Percentiles rank a stretch among this genome's conserved stretches.
These are phyloP conservation scores for Laetiporus sulphureus DNA, from an alignment of 1,284 basidiomycete genomes.

Conservation along the genomic window DNA sequence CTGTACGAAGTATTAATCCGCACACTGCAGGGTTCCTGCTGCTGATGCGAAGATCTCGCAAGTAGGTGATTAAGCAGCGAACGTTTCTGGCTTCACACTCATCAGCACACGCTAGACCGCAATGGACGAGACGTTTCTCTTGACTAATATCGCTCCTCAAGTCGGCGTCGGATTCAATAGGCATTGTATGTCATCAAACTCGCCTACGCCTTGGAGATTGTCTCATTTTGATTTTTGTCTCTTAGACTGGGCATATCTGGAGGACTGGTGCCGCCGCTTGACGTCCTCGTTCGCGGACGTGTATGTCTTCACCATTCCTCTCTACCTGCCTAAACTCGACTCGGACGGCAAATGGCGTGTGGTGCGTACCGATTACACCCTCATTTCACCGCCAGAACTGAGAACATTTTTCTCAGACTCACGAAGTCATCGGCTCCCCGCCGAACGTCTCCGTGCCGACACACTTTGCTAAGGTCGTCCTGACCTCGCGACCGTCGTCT, in stretches of 20 bases:
- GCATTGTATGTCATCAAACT: constrained; percentile 75
- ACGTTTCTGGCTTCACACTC: not conserved
- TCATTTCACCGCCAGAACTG: not conserved
- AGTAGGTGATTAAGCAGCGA: constrained; percentile 27
- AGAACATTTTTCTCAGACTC: constrained; percentile 45
- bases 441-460: constrained; percentile 92
- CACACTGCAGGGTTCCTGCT: constrained; percentile 76
- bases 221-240: not conserved
- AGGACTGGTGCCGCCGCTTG: constrained; percentile 91
- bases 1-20: not conserved
- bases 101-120: constrained; percentile 48
- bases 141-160: constrained; percentile 97
- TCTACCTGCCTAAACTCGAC: constrained; percentile 88
- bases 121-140: constrained; percentile 95
- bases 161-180: constrained; percentile 97
- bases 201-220: no score
- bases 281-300: constrained; percentile 88
- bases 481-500: constrained; percentile 72
- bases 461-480: constrained; percentile 96
- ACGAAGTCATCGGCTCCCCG: constrained; percentile 92
- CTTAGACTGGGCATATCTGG: constrained; percentile 92
- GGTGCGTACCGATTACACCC: constrained; percentile 35
- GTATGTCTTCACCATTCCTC: constrained; percentile 94
- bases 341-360: constrained; percentile 92
- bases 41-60: constrained; percentile 92